Percentiles rank a stretch among this genome's conserved stretches.
Evolutionary conservation across 2,329 filamentous ascomycete genomes (phyloP).

Genomic region (Penicillium nordicum): DNA sequence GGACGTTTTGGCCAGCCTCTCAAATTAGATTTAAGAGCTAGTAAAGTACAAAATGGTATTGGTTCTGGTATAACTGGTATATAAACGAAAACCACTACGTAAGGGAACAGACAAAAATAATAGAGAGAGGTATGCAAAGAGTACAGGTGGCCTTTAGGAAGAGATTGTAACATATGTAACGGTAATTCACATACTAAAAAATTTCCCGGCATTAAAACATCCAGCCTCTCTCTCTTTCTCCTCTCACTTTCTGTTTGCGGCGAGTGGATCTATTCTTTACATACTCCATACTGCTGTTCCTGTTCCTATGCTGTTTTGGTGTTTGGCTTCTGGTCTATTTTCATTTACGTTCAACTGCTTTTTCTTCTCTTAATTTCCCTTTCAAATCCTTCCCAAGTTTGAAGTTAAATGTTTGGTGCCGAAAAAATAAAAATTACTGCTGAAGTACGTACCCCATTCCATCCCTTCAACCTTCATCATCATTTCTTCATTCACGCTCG

Average conservation of each 20-base stretch:
- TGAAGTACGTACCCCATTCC: slow-evolving; percentile 22
- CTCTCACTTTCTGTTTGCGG: slow-evolving; percentile 1
- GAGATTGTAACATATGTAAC: not conserved
- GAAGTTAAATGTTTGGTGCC: slow-evolving; percentile 2
- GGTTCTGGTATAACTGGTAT: not conserved
- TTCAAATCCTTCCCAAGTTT: not conserved
- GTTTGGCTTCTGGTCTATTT: not conserved
- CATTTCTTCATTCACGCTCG: slow-evolving; percentile 25
- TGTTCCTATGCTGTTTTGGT: not conserved
- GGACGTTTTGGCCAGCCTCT: not conserved
- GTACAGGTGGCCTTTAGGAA: slow-evolving; percentile 11
- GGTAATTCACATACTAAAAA: not conserved
- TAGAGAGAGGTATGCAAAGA: not conserved
- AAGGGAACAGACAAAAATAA: not conserved
- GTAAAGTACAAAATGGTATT: not conserved
- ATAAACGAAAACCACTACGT: not conserved
- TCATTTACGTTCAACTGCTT: not conserved
- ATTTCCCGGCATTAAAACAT: not conserved
- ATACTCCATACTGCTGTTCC: not conserved
- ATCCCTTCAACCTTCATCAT: slow-evolving; percentile 24
- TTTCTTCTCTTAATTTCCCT: not conserved
- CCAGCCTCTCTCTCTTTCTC: not conserved
- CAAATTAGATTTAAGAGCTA: not conserved
- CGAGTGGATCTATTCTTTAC: not conserved
- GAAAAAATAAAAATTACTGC: slow-evolving; percentile 7